Percentiles rank a stretch among this genome's conserved stretches.
Conservation (phyloP, 2,329 filamentous ascomycete genomes). For the Fusarium nematophilum region DNA sequence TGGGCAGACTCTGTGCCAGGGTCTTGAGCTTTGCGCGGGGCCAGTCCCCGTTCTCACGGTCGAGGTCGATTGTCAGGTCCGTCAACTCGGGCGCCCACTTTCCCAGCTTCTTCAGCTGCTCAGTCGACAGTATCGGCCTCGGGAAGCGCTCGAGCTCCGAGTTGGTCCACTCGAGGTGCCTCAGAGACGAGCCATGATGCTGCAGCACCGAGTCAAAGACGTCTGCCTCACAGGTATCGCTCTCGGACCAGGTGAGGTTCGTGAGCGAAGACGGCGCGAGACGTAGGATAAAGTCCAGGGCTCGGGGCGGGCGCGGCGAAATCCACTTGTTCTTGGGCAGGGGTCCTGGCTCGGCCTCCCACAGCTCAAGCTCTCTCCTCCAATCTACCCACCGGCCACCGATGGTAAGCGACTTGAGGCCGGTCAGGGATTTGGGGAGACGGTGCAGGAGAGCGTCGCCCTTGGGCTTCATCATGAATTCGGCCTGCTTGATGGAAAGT, state of each 20-base stretch:
- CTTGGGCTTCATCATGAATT: too few relatives aligned
- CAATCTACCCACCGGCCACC: conserved; percentile 7
- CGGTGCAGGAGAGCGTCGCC: background rate
- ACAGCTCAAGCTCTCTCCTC: too few relatives aligned
- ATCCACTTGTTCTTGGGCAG: too few relatives aligned
- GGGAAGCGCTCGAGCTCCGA: background rate
- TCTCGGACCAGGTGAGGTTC: conserved; percentile 3
- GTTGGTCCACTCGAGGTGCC: conserved; percentile 20
- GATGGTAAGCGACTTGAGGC: background rate
- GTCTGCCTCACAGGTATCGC: background rate
- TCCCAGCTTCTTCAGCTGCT: conserved; percentile 4
- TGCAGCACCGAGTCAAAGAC: conserved; percentile 8
- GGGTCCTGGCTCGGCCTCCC: too few relatives aligned
- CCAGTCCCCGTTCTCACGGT: background rate
- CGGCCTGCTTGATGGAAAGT: background rate
- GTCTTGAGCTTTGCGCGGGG: conserved; percentile 4
- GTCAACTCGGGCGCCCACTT: conserved; percentile 5
- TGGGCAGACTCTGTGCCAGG: conserved; percentile 1
- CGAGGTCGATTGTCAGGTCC: conserved; percentile 8
- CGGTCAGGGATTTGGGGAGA: background rate
- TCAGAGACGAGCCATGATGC: conserved; percentile 12
- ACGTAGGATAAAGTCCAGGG: conserved; percentile 10
- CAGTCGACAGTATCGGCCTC: background rate
- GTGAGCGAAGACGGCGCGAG: background rate
- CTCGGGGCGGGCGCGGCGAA: background rate